A percentile compares a stretch with the other conserved stretches of the same genome.
Evolutionary conservation across 139 green algal species (phyloP).

Genomic region (Tetradesmus lagerheimii): DNA sequence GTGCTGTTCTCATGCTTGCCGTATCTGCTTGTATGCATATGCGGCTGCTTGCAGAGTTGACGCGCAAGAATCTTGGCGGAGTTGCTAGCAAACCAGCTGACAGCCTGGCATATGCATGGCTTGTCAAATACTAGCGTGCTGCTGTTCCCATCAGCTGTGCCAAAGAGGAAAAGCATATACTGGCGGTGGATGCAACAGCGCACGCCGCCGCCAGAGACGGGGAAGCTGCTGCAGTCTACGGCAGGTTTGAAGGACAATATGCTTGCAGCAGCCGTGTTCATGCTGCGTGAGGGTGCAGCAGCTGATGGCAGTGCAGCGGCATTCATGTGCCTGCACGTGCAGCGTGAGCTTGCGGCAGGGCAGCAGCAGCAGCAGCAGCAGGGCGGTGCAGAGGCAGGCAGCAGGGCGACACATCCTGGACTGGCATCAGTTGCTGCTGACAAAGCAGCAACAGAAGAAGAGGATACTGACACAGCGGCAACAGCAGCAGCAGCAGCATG

Average conservation of each 20-base stretch:
- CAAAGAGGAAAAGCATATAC: too few species aligned
- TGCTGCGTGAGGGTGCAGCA: neutral
- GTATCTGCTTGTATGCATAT: too few species aligned
- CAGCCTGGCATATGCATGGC: neutral
- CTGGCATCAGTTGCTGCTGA: too few species aligned
- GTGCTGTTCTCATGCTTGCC: too few species aligned
- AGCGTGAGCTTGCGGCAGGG: neutral
- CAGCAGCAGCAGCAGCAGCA: neutral
- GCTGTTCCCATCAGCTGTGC: neutral
- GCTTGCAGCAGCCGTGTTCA: neutral
- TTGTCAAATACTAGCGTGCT: neutral
- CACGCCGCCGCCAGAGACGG: neutral
- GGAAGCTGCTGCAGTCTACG: neutral
- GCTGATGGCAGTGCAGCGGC: neutral
- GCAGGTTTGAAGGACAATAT: neutral
- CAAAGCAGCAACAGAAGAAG: neutral
- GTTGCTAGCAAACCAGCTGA: neutral
- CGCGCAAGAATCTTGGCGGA: neutral
- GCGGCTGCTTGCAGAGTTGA: neutral
- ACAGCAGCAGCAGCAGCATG: neutral
- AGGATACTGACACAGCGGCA: neutral
- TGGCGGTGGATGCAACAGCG: neutral
- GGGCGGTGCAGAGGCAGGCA: neutral
- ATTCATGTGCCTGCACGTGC: neutral
- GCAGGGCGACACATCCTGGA: neutral